These are phyloP conservation scores for Polychytrium aggregatum DNA, from an alignment of 192 early-diverging fungal genomes.

Conservation along the genomic window DNA sequence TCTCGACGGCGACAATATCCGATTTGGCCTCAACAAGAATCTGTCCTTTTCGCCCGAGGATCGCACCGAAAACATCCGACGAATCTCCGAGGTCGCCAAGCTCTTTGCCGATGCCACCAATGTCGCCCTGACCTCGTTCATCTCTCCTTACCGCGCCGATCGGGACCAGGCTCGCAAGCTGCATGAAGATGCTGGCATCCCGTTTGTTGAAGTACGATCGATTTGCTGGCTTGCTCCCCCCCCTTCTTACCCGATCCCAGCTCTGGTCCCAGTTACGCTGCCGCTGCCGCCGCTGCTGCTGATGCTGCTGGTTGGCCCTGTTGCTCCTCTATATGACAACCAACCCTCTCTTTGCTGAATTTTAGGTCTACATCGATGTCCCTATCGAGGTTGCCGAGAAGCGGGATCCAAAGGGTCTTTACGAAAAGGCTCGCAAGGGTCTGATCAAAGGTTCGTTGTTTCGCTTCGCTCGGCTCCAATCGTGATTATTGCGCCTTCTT, in stretches of 20 bases:
- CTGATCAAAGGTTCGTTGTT: conserved; percentile 63
- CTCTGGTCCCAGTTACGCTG: no score
- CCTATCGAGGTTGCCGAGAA: conserved; percentile 77
- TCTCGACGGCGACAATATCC: conserved; percentile 92
- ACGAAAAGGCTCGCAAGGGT: conserved; percentile 89
- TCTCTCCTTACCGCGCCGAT: conserved; percentile 76
- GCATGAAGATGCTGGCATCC: conserved; percentile 62
- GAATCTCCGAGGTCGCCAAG: conserved; percentile 84
- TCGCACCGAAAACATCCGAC: conserved; percentile 89
- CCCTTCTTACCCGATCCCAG: no score
- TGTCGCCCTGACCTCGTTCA: conserved; percentile 81
- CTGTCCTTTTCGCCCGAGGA: conserved; percentile 84
- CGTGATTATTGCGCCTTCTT: neutral
- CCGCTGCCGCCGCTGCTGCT: no score
- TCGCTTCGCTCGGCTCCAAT: neutral
- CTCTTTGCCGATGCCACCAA: conserved; percentile 81
- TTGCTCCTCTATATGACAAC: no score
- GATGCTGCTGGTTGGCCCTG: no score
- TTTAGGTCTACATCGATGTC: conserved; percentile 80
- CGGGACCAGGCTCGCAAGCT: conserved; percentile 69
- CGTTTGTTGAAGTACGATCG: conserved; percentile 85
- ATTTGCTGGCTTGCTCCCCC: no score
- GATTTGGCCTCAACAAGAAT: conserved; percentile 95
- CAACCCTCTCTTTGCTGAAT: no score
- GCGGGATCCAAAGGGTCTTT: conserved; percentile 90